These are phyloP conservation scores for Magnolia kwangsiensis DNA, from an alignment of 164 flowering plant genomes.

Conservation along the genomic window DNA sequence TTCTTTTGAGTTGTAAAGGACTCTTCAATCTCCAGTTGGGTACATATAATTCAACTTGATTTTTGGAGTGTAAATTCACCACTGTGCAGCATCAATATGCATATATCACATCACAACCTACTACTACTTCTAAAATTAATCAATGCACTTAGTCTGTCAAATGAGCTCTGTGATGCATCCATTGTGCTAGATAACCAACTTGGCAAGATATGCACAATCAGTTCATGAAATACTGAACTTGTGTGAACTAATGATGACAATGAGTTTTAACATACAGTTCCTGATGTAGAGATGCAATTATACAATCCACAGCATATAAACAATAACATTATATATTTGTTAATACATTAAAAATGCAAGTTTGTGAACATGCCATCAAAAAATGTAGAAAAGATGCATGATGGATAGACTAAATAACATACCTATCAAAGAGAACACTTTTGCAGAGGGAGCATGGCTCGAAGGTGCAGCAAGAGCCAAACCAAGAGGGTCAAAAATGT, in stretches of 20 bases:
- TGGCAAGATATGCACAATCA: background rate
- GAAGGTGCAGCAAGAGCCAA: conserved; percentile 60
- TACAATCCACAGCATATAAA: background rate
- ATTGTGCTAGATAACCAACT: background rate
- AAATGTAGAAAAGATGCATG: background rate
- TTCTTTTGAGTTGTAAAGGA: background rate
- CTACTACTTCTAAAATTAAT: no score
- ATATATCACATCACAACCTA: no score
- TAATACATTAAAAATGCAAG: background rate
- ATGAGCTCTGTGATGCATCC: background rate
- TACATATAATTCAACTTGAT: no score
- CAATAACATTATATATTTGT: background rate
- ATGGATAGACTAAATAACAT: conserved; percentile 9
- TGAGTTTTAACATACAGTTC: background rate
- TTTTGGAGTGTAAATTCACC: background rate
- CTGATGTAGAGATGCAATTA: background rate
- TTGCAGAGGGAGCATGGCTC: conserved; percentile 59
- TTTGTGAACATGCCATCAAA: background rate
- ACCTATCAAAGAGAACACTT: conserved; percentile 86
- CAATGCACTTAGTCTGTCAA: background rate
- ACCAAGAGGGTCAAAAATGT: conserved; percentile 91
- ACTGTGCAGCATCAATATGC: background rate
- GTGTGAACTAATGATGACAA: background rate
- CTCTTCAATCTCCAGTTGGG: background rate
- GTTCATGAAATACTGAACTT: conserved; percentile 2